Evolutionary conservation across 306 rosid genomes (phyloP).

Genomic region (Medicago truncatula): MtrunA17r5.0-ANR NC_053049.1:11311501-11312000

Average conservation of each 20-base stretch:
- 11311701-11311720: neutral
- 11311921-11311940: conserved; percentile 63
- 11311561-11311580: no score
- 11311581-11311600: no score
- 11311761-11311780: neutral
- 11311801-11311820: conserved; percentile 2
- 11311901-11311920: conserved; percentile 59
- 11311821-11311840: conserved; percentile 42
- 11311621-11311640: no score
- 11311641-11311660: no score
- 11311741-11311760: neutral
- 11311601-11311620: no score
- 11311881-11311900: conserved; percentile 56
- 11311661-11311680: no score
- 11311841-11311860: conserved; percentile 62
- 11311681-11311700: neutral
- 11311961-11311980: conserved; percentile 61
- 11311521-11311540: neutral
- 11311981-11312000: conserved; percentile 24
- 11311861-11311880: conserved; percentile 60
- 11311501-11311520: neutral
- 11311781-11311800: conserved; percentile 12
- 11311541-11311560: neutral
- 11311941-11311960: conserved; percentile 62
- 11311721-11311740: neutral